These are phyloP conservation scores for Buddleja alternifolia DNA, from an alignment of 257 asterid species.

Conservation along the genomic window DNA sequence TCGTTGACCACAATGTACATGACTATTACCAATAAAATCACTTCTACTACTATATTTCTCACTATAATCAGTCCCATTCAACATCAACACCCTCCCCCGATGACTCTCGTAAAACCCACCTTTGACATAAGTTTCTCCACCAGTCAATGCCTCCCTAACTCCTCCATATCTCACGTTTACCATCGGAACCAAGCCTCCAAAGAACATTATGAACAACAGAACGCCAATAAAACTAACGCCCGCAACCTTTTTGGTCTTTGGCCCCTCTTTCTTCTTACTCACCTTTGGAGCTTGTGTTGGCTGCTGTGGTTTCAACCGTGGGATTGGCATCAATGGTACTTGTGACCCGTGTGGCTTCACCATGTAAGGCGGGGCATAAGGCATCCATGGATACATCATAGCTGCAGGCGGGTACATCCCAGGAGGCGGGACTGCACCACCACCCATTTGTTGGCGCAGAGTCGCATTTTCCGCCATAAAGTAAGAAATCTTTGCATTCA, in stretches of 20 bases:
- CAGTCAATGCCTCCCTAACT: constrained; percentile 48
- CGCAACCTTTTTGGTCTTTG: constrained; percentile 77
- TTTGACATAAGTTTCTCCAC: constrained; percentile 41
- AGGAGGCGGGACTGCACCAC: constrained; percentile 43
- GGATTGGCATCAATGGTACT: constrained; percentile 88
- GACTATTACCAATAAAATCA: constrained; percentile 31
- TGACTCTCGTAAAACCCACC: constrained; percentile 48
- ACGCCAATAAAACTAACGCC: constrained; percentile 82
- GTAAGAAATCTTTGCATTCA: constrained; percentile 62
- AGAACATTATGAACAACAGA: constrained; percentile 63
- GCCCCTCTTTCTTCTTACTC: constrained; percentile 57
- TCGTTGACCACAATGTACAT: constrained; percentile 28
- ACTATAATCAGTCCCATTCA: constrained; percentile 46
- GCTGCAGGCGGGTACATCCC: constrained; percentile 68
- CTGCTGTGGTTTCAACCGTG: constrained; percentile 65
- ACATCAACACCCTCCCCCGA: constrained; percentile 62
- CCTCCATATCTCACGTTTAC: constrained; percentile 70
- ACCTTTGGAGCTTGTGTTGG: constrained; percentile 40
- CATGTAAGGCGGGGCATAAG: constrained; percentile 64
- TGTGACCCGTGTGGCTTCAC: constrained; percentile 83
- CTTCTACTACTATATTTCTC: constrained; percentile 32
- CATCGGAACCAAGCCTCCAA: constrained; percentile 79
- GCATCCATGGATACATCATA: constrained; percentile 87
- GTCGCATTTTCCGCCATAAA: constrained; percentile 75
- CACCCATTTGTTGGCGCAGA: constrained; percentile 71